Percentiles rank a stretch among this genome's conserved stretches.
Conservation (phyloP, 2,329 filamentous ascomycete genomes). For the Fusarium incarnatum region DNA sequence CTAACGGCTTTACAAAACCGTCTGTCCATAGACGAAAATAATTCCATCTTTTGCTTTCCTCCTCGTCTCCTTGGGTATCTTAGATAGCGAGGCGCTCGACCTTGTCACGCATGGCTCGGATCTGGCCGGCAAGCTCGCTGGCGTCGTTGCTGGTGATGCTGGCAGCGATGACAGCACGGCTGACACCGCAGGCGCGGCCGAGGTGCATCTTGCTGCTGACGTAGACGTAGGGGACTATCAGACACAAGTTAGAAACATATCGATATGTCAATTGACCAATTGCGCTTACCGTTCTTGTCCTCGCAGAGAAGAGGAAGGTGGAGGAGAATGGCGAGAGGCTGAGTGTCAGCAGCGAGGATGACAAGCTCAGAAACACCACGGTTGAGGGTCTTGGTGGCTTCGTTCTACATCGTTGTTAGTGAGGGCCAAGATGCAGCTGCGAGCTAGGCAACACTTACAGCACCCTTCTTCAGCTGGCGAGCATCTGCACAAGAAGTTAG, state of each 20-base stretch:
- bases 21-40: constrained; percentile 21
- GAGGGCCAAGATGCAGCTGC: background rate
- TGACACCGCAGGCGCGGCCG: constrained; percentile 90
- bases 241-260: constrained; percentile 23
- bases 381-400: constrained; percentile 84
- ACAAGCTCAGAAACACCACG: constrained; percentile 91
- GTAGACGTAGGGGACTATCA: constrained; percentile 68
- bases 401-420: constrained; percentile 20
- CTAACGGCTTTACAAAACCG: constrained; percentile 4
- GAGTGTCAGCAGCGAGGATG: constrained; percentile 88
- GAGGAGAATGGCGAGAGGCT: constrained; percentile 86
- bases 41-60: constrained; percentile 35
- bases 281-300: constrained; percentile 69
- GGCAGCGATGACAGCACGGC: constrained; percentile 85
- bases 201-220: constrained; percentile 85
- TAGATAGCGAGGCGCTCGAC: constrained; percentile 96
- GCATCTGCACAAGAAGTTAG: constrained; percentile 56
- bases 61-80: constrained; percentile 47
- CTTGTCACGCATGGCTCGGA: constrained; percentile 91
- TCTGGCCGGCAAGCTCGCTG: constrained; percentile 87
- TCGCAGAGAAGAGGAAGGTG: constrained; percentile 91
- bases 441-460: constrained; percentile 56
- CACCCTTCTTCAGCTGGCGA: constrained; percentile 88
- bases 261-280: background rate
- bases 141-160: constrained; percentile 94